Evolutionary conservation across 345 rosid genomes (phyloP).

Genomic region (Jatropha curcas): DNA sequence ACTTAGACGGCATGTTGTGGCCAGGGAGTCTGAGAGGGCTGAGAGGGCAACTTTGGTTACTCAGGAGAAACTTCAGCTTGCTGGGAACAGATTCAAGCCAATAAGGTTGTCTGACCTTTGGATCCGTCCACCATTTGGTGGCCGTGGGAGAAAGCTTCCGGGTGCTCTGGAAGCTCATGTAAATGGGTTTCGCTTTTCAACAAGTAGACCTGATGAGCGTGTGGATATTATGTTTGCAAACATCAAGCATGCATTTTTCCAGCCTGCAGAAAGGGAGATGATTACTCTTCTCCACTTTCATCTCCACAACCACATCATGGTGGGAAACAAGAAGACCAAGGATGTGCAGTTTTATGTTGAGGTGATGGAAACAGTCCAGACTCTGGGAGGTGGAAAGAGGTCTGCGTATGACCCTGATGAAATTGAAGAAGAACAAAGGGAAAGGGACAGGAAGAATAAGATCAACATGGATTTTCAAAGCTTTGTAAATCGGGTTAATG

Average conservation of each 20-base stretch:
- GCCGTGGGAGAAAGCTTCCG: slow-evolving; percentile 84
- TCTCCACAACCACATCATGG: slow-evolving; percentile 94
- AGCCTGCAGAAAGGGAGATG: slow-evolving; percentile 97
- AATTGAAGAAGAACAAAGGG: slow-evolving; percentile 92
- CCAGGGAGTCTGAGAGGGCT: slow-evolving; percentile 86
- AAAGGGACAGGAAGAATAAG: slow-evolving; percentile 84
- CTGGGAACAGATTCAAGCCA: slow-evolving; percentile 72
- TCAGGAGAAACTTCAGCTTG: slow-evolving; percentile 78
- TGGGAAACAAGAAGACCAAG: slow-evolving; percentile 89
- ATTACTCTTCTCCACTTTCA: slow-evolving; percentile 84
- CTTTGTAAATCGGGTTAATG: slow-evolving; percentile 85
- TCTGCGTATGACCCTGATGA: slow-evolving; percentile 98
- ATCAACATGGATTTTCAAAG: slow-evolving; percentile 81
- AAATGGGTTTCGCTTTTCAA: slow-evolving; percentile 83
- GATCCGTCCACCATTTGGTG: slow-evolving; percentile 88
- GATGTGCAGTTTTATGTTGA: slow-evolving; percentile 93
- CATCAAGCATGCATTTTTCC: slow-evolving; percentile 89
- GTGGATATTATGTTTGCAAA: slow-evolving; percentile 84
- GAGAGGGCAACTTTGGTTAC: slow-evolving; percentile 94
- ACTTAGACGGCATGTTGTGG: slow-evolving; percentile 70
- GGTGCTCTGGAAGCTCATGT: slow-evolving; percentile 85
- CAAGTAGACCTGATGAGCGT: slow-evolving; percentile 75
- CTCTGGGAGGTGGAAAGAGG: slow-evolving; percentile 85
- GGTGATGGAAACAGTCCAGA: slow-evolving; percentile 91
- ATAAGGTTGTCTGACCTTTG: slow-evolving; percentile 76